These are phyloP conservation scores for Lagenidium sp. DNA, from an alignment of 352 stramenopile species.

Conservation along the genomic window DNA sequence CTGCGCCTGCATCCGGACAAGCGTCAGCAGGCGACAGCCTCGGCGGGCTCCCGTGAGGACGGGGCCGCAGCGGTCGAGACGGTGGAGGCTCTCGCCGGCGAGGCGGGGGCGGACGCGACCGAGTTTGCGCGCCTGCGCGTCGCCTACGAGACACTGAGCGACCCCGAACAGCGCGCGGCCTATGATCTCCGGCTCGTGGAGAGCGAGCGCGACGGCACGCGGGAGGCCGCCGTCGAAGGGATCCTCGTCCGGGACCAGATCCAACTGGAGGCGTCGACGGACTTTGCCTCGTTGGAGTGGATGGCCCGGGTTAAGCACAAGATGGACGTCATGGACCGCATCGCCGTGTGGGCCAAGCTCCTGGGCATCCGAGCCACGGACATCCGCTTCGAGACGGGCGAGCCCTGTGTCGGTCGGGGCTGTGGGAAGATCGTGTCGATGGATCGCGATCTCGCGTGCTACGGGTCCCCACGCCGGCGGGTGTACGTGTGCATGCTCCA, in stretches of 20 bases:
- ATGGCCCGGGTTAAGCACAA: conserved; percentile 81
- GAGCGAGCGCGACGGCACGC: not conserved
- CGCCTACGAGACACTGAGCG: conserved; percentile 68
- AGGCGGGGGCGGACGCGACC: conserved; percentile 17
- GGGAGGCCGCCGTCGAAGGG: conserved; percentile 5
- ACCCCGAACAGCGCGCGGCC: conserved; percentile 32
- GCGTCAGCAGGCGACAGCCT: conserved; percentile 13
- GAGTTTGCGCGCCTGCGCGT: conserved; percentile 58
- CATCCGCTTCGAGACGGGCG: conserved; percentile 63
- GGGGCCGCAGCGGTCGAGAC: conserved; percentile 2
- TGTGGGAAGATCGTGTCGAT: conserved; percentile 82
- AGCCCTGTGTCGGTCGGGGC: conserved; percentile 36
- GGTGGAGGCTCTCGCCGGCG: not conserved
- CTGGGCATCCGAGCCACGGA: conserved; percentile 50
- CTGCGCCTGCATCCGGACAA: conserved; percentile 70
- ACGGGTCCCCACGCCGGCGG: conserved; percentile 46
- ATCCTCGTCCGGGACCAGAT: conserved; percentile 50
- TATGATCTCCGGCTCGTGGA: conserved; percentile 50
- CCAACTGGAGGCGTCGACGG: conserved; percentile 49
- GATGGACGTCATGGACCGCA: conserved; percentile 78
- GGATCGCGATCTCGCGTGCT: conserved; percentile 70
- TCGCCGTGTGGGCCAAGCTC: conserved; percentile 63
- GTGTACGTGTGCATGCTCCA: conserved; percentile 73
- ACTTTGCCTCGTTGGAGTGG: conserved; percentile 77
- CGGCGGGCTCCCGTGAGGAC: not conserved